Conservation (phyloP, 495 filamentous ascomycete species). For the Monascus purpureus region DNA sequence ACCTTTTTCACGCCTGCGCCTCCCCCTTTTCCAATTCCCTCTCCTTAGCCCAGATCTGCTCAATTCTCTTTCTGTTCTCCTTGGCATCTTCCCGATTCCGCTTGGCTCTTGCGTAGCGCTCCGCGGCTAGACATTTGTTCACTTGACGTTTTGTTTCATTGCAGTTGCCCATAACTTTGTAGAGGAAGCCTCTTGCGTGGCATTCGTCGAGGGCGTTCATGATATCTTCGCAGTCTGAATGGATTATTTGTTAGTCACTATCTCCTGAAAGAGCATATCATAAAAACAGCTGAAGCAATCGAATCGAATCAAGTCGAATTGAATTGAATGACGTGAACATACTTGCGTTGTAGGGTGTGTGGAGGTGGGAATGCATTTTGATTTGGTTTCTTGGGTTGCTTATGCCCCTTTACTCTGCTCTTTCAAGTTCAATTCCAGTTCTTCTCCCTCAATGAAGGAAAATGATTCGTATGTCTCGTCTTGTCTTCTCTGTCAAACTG, state of each 20-base stretch:
- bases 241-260: conserved; percentile 3
- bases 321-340: too few relatives aligned
- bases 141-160: conserved; percentile 71
- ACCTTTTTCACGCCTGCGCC: too few relatives aligned
- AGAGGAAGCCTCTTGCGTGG: conserved; percentile 81
- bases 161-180: conserved; percentile 80
- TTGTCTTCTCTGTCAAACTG: too few relatives aligned
- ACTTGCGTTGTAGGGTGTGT: conserved; percentile 84
- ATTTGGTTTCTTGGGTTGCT: too few relatives aligned
- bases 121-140: conserved; percentile 64
- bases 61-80: conserved; percentile 51
- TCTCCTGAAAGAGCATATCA: not conserved
- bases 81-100: conserved; percentile 61
- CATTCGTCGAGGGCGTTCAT: conserved; percentile 91
- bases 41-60: conserved; percentile 62
- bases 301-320: too few relatives aligned
- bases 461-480: too few relatives aligned
- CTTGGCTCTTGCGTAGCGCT: conserved; percentile 62
- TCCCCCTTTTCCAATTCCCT: conserved; percentile 13
- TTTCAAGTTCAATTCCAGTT: too few relatives aligned
- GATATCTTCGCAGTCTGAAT: conserved; percentile 76
- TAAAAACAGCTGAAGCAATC: not conserved
- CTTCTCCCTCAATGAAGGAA: too few relatives aligned
- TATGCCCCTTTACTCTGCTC: too few relatives aligned
- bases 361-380: conserved; percentile 92